phyloP scores from a whole-genome alignment of 352 stramenopile genomes.

The Blastocystis sp. region DNA sequence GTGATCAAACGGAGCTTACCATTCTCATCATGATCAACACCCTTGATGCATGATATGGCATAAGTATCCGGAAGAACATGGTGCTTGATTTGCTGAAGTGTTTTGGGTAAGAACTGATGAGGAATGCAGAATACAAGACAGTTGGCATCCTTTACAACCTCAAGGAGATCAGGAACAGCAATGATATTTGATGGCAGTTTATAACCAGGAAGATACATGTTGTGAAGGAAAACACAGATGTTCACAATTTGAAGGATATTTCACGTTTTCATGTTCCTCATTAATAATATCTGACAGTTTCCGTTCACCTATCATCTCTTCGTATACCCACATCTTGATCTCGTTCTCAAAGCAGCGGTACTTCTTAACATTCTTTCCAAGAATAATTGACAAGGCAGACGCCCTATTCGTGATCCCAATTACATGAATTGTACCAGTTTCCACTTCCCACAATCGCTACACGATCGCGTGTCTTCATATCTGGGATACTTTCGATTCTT shows the following conservation, averaged over 20 bases:
- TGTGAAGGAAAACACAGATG: neutral
- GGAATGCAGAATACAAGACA: slow-evolving; percentile 90
- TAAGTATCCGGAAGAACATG: slow-evolving; percentile 72
- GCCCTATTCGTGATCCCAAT: slow-evolving; percentile 15
- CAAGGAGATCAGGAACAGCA: slow-evolving; percentile 80
- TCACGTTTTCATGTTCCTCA: slow-evolving; percentile 88
- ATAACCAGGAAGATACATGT: slow-evolving; percentile 75
- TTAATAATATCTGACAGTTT: slow-evolving; percentile 94
- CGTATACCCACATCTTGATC: slow-evolving; percentile 93
- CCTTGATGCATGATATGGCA: slow-evolving; percentile 82
- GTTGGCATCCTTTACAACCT: slow-evolving; percentile 78
- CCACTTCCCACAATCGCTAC: slow-evolving; percentile 44
- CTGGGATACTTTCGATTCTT: neutral
- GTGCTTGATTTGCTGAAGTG: slow-evolving; percentile 67
- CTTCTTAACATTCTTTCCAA: slow-evolving; percentile 64
- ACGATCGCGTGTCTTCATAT: neutral
- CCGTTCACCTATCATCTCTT: slow-evolving; percentile 78
- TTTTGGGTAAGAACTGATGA: slow-evolving; percentile 70
- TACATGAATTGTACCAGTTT: neutral
- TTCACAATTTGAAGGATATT: slow-evolving; percentile 71
- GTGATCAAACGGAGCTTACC: slow-evolving; percentile 75
- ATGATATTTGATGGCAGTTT: slow-evolving; percentile 84
- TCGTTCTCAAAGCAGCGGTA: slow-evolving; percentile 74
- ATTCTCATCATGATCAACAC: slow-evolving; percentile 68
- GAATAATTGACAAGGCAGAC: slow-evolving; percentile 62